Evolutionary conservation across 2,329 filamentous ascomycete genomes (phyloP).

Genomic region (Monilinia fructicola): DNA sequence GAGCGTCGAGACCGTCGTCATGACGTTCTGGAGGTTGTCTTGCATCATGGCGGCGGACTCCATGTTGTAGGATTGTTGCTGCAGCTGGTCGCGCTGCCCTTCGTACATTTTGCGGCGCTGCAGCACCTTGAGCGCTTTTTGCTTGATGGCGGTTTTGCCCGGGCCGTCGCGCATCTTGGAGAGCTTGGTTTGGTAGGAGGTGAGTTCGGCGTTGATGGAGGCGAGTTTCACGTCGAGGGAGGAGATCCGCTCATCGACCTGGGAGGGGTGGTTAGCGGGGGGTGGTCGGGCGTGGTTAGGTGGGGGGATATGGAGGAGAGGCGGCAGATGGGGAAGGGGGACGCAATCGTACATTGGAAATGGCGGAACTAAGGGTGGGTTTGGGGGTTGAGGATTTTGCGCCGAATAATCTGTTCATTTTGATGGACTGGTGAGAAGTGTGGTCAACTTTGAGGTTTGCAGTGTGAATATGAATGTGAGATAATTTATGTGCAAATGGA

Average conservation of each 20-base stretch:
- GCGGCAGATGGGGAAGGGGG: not conserved
- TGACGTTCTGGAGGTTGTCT: slow-evolving; percentile 96
- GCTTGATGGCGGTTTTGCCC: slow-evolving; percentile 86
- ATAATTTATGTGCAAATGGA: too few species aligned
- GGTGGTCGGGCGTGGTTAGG: too few species aligned
- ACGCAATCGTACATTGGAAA: slow-evolving; percentile 63
- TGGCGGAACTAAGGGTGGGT: slow-evolving; percentile 80
- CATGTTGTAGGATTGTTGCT: slow-evolving; percentile 98
- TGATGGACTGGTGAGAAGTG: not conserved
- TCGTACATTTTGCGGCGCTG: slow-evolving; percentile 95
- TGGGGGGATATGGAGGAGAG: not conserved
- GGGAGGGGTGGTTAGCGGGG: slow-evolving; percentile 29
- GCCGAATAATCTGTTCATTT: slow-evolving; percentile 96
- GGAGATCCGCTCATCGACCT: slow-evolving; percentile 79
- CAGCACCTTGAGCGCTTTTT: slow-evolving; percentile 91
- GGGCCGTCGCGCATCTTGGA: slow-evolving; percentile 93
- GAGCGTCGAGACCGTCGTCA: slow-evolving; percentile 95
- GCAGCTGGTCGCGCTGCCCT: slow-evolving; percentile 86
- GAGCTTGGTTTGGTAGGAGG: slow-evolving; percentile 83
- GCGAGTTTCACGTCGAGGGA: slow-evolving; percentile 93
- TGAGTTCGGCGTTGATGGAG: slow-evolving; percentile 85
- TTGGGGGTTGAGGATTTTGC: slow-evolving; percentile 84
- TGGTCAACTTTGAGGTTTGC: too few species aligned
- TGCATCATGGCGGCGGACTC: slow-evolving; percentile 98
- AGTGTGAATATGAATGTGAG: not conserved